Conservation (phyloP, 192 early-diverging fungal genomes). For the Coemansia sp. region DNA sequence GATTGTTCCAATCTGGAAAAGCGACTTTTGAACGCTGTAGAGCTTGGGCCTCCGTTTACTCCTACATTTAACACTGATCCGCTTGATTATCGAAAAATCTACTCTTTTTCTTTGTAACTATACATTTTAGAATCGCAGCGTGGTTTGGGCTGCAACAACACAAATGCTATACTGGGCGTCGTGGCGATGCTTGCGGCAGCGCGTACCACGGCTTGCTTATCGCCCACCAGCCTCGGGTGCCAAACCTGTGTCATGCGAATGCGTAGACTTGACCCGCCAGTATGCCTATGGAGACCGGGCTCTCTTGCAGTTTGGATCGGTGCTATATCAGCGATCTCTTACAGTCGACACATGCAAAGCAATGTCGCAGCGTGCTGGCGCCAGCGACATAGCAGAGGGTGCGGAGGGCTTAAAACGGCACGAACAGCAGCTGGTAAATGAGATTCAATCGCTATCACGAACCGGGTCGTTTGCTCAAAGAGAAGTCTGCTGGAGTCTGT, state of each 20-base stretch:
- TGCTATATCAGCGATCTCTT: background rate
- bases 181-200: constrained; percentile 26
- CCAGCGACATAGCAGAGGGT: background rate
- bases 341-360: background rate
- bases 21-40: constrained; percentile 14
- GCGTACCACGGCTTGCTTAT: constrained; percentile 1
- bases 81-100: background rate
- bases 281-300: background rate
- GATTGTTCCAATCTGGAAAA: background rate
- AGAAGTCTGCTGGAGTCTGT: constrained; percentile 35
- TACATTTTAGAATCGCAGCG: constrained; percentile 1
- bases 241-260: background rate
- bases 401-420: background rate
- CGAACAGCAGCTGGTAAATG: constrained; percentile 13
- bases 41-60: constrained; percentile 45
- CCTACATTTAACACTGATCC: constrained; percentile 21
- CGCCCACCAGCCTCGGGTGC: constrained; percentile 1
- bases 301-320: background rate
- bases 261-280: background rate
- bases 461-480: constrained; percentile 20
- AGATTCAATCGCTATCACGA: constrained; percentile 13
- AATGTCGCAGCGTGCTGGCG: background rate
- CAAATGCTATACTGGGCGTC: constrained; percentile 20
- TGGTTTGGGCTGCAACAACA: background rate
- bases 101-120: background rate